Evolutionary conservation across 2,329 filamentous ascomycete species (phyloP).

Genomic region (Spiromastix sp.): DNA sequence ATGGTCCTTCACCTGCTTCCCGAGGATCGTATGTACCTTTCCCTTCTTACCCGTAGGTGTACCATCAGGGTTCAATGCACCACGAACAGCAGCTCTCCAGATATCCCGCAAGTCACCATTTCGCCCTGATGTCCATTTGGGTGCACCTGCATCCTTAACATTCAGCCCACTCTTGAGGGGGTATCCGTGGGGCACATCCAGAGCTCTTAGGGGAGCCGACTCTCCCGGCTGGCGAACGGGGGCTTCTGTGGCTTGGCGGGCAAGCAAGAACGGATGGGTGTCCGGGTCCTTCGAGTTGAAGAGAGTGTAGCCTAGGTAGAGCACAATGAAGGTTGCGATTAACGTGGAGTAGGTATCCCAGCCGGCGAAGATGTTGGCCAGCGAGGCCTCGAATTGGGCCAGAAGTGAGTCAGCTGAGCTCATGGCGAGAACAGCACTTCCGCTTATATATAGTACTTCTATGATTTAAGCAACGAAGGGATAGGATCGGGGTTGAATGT

Average conservation of each 20-base stretch:
- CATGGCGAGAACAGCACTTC: constrained; percentile 22
- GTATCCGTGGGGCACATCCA: constrained; percentile 75
- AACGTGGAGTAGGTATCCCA: constrained; percentile 76
- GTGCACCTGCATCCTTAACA: constrained; percentile 68
- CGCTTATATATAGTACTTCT: too few species aligned
- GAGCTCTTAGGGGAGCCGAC: constrained; percentile 75
- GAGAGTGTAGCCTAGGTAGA: constrained; percentile 60
- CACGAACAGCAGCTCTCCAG: constrained; percentile 65
- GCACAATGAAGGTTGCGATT: constrained; percentile 56
- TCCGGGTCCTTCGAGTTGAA: constrained; percentile 70
- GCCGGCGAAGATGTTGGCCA: constrained; percentile 60
- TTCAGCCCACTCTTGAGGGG: constrained; percentile 67
- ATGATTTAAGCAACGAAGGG: too few species aligned
- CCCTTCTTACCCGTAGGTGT: constrained; percentile 51
- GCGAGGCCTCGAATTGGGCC: constrained; percentile 59
- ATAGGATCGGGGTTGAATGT: too few species aligned
- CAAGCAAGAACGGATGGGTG: constrained; percentile 81
- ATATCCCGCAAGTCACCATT: constrained; percentile 87
- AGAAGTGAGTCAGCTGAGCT: constrained; percentile 43
- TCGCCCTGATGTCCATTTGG: constrained; percentile 72
- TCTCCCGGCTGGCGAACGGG: constrained; percentile 74
- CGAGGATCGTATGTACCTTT: constrained; percentile 68
- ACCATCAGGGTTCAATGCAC: constrained; percentile 53
- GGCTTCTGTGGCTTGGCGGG: constrained; percentile 68
- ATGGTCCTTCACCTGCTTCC: constrained; percentile 65